Base-by-base conservation (phyloP, 2,329 filamentous ascomycete genomes). In the Cladosporium halotolerans region DNA sequence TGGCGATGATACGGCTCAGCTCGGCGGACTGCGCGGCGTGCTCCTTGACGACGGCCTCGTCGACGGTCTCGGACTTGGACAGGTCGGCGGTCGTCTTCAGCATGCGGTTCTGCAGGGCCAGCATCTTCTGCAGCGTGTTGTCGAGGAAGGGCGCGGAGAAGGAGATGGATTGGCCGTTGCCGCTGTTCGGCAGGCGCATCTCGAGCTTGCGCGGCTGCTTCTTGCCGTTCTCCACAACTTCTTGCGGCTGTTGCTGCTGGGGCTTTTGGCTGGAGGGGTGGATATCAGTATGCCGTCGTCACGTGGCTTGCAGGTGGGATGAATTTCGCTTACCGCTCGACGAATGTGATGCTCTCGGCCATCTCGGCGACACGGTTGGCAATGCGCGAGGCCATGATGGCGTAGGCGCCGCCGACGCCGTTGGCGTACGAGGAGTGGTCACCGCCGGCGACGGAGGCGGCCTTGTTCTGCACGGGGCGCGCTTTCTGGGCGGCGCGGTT, bases 91-190 rank as follows among this genome's bases (percentile, higher is more conserved):
- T 73, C 4, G 72, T 72, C 53, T 70, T 73, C 53, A 77, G 65
- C 75, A 78, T 78, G 32, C 74, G 68, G 61, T 76, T 75, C 56
- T 77, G 75, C 42, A 78, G 66, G 9, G 69, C 63, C 46, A 78
- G 63, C 65, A 78, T 73, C 69, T 77, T 78, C 50, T 72, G 67
- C 1, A 78, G 68, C 4, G 75, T 77, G 62, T 77, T 78, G 67
- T 78, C 75, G 49, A 78, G 72, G 68, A 78, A 78, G 0, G 75
- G 74, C 1, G 75, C 75, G n/a, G 72, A 75, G 66, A 78, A 78
- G 34, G 72, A 72, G 55, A 78, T 67, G 43, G 70, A 66, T 3
- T 56, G 53, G 19, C 64, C 63, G 13, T 65, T 60, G 45, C 57
- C 58, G 7, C 51, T 42, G 50, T 66, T 67, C 31, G 70, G 70